Conservation (phyloP, 108 stramenopile species). For the Ochromonas danica region DNA sequence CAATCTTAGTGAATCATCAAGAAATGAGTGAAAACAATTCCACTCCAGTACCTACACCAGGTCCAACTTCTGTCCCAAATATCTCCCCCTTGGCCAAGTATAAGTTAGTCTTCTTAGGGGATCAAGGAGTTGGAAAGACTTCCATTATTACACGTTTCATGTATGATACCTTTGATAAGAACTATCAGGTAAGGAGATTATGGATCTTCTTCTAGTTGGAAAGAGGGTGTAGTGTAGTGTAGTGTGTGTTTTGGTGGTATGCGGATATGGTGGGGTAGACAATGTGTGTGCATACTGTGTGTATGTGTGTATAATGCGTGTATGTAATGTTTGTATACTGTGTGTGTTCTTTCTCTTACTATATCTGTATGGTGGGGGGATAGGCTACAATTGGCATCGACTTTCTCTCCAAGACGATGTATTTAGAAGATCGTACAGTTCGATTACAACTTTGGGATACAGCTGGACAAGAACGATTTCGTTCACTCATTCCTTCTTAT, state of each 20-base stretch:
- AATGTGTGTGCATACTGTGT: too few species aligned
- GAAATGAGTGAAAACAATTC: too few species aligned
- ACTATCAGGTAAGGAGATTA: conserved; percentile 77
- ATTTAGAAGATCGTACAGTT: conserved; percentile 97
- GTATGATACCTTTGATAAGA: conserved; percentile 75
- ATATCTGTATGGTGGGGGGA: not conserved
- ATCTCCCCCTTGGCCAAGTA: conserved; percentile 59
- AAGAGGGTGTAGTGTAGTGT: too few species aligned
- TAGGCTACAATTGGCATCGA: conserved; percentile 97
- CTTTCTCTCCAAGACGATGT: conserved; percentile 94
- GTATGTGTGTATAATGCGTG: not conserved
- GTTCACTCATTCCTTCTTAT: conserved; percentile 88
- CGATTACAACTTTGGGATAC: conserved; percentile 99
- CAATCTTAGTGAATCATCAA: too few species aligned
- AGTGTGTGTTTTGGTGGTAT: too few species aligned
- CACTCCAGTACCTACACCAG: too few species aligned
- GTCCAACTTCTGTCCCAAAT: conserved; percentile 20
- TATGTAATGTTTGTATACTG: too few species aligned
- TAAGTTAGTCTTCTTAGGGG: conserved; percentile 98
- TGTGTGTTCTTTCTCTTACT: too few species aligned
- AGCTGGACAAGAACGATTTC: conserved; percentile 87
- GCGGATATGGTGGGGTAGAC: too few species aligned
- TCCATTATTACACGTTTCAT: conserved; percentile 97
- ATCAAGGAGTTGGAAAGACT: conserved; percentile 98
- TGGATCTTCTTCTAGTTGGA: too few species aligned